Evolutionary conservation across 2,329 filamentous ascomycete species (phyloP).

Genomic region (Pyricularia pennisetigena): DNA sequence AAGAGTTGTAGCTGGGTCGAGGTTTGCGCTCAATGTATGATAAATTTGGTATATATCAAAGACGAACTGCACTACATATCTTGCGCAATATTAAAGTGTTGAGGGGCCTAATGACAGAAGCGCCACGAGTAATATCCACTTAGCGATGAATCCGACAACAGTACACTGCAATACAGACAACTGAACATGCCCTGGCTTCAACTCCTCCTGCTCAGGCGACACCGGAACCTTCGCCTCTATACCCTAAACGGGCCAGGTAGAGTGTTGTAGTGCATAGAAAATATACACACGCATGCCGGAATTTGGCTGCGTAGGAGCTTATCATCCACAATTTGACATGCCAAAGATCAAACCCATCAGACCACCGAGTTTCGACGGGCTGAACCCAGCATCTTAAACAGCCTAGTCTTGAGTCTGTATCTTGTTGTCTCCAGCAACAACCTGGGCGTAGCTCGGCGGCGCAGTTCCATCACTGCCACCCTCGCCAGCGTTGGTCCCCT

Average conservation of each 20-base stretch:
- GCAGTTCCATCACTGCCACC: slow-evolving; percentile 35
- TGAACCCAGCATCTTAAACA: background rate
- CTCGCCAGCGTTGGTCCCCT: slow-evolving; percentile 25
- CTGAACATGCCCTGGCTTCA: background rate
- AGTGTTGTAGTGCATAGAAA: background rate
- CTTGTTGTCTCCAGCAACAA: slow-evolving; percentile 84
- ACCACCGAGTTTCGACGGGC: background rate
- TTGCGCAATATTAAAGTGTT: background rate
- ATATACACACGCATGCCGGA: background rate
- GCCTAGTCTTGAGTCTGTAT: slow-evolving; percentile 59
- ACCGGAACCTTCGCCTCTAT: background rate
- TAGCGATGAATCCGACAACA: background rate
- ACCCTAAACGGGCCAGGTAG: background rate
- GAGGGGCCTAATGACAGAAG: background rate
- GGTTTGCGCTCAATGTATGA: background rate
- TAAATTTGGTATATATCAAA: background rate
- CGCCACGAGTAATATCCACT: background rate
- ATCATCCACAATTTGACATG: background rate
- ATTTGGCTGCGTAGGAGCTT: background rate
- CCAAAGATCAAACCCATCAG: background rate
- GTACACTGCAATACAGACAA: background rate
- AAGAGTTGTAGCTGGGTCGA: background rate
- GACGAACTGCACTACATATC: background rate
- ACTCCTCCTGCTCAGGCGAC: background rate
- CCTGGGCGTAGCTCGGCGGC: slow-evolving; percentile 84